These are phyloP conservation scores for Ophiosphaerella narmari DNA, from an alignment of 2,329 filamentous ascomycete genomes.

Conservation along the genomic window DNA sequence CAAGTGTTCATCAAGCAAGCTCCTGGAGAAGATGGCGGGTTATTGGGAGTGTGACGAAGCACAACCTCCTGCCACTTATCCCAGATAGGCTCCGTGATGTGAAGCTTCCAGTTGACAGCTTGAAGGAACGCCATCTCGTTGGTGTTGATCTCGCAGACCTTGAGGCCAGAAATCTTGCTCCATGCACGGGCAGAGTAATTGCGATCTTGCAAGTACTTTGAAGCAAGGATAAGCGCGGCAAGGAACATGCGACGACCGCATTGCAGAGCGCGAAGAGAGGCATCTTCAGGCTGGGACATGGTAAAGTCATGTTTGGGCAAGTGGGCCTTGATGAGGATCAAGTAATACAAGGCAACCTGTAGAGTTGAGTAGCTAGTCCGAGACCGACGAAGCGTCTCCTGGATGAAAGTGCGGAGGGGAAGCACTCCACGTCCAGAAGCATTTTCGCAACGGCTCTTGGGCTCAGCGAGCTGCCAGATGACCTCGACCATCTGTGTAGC, in stretches of 20 bases:
- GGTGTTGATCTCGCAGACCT: slow-evolving; percentile 90
- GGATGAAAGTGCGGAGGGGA: slow-evolving; percentile 92
- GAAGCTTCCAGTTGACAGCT: slow-evolving; percentile 91
- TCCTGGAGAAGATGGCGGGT: slow-evolving; percentile 49
- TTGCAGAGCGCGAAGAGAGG: slow-evolving; percentile 79
- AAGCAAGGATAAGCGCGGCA: slow-evolving; percentile 89
- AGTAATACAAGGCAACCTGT: slow-evolving; percentile 94
- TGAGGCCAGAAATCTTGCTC: slow-evolving; percentile 99
- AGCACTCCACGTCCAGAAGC: slow-evolving; percentile 73
- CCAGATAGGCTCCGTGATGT: slow-evolving; percentile 87
- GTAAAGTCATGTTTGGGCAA: slow-evolving; percentile 84
- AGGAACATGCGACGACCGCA: slow-evolving; percentile 98
- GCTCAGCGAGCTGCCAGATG: slow-evolving; percentile 92
- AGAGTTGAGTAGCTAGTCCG: slow-evolving; percentile 96
- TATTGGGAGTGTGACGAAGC: slow-evolving; percentile 74
- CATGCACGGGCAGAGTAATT: slow-evolving; percentile 97
- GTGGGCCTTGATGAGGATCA: slow-evolving; percentile 90
- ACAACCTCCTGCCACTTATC: slow-evolving; percentile 94
- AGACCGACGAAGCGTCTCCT: slow-evolving; percentile 93
- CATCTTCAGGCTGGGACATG: slow-evolving; percentile 79
- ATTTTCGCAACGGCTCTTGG: slow-evolving; percentile 73
- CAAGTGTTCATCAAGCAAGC: slow-evolving; percentile 47
- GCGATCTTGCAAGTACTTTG: slow-evolving; percentile 96
- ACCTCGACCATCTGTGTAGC: slow-evolving; percentile 96
- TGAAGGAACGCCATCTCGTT: slow-evolving; percentile 92